phyloP scores from a whole-genome alignment of 176 grass and related monocot species.

The Oryza glumipatula region DNA sequence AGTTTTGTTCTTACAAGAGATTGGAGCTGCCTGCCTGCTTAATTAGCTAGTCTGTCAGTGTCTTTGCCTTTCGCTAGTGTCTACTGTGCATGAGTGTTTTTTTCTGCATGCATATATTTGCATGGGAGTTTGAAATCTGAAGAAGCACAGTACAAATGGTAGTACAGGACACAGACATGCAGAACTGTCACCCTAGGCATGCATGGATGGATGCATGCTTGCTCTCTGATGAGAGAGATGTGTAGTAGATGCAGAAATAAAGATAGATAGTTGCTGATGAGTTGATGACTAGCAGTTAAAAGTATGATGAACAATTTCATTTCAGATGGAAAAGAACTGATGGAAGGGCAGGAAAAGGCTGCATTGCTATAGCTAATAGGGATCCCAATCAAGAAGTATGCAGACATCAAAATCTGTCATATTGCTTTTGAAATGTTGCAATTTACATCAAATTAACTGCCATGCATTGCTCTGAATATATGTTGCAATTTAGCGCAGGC shows the following conservation, averaged over 20 bases:
- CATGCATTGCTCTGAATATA: slow-evolving; percentile 1
- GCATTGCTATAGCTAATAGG: slow-evolving; percentile 29
- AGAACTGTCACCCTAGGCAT: slow-evolving; percentile 19
- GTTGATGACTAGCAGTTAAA: not conserved
- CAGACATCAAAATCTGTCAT: not conserved
- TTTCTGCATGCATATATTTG: not conserved
- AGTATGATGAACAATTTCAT: slow-evolving; percentile 25
- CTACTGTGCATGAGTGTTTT: not conserved
- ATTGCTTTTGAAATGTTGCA: not conserved
- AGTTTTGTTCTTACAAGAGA: slow-evolving; percentile 7
- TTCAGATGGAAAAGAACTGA: slow-evolving; percentile 43
- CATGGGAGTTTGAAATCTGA: slow-evolving; percentile 27
- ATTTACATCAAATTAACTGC: slow-evolving; percentile 16
- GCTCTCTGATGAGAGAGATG: not conserved
- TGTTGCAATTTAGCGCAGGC: not conserved
- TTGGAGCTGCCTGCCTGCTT: not conserved
- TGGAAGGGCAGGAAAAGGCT: slow-evolving; percentile 16
- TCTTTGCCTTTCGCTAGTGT: not conserved
- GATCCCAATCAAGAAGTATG: slow-evolving; percentile 4
- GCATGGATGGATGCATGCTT: slow-evolving; percentile 1
- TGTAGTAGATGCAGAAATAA: not conserved
- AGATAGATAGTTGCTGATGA: not conserved
- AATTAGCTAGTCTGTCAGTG: not conserved
- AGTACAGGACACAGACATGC: slow-evolving; percentile 7
- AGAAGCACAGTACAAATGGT: not conserved